Evolutionary conservation across 2,329 filamentous ascomycete species (phyloP).

Genomic region (Colletotrichum orbiculare): DNA sequence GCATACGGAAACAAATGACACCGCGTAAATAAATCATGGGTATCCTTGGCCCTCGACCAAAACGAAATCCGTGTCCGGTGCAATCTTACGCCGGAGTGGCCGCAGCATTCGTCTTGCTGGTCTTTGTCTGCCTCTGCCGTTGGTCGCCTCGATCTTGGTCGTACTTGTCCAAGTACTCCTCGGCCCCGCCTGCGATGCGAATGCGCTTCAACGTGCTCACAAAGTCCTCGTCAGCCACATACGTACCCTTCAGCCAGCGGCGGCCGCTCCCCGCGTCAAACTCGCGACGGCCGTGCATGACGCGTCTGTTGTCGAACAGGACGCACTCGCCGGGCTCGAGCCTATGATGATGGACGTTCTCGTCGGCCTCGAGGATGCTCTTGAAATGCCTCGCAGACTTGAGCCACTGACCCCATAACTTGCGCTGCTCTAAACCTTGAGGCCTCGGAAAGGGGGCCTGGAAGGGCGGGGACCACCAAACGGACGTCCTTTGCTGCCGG

Average conservation of each 20-base stretch:
- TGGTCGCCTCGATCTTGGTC: too few species aligned
- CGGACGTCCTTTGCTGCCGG: slow-evolving; percentile 39
- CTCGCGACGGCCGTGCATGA: slow-evolving; percentile 83
- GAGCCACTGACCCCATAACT: slow-evolving; percentile 53
- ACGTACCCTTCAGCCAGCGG: slow-evolving; percentile 87
- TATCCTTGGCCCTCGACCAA: too few species aligned
- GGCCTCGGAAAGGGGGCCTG: slow-evolving; percentile 65
- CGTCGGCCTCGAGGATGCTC: slow-evolving; percentile 63
- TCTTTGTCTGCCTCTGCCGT: too few species aligned
- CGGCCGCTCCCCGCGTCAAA: slow-evolving; percentile 77
- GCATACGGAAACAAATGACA: too few species aligned
- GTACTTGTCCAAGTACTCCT: too few species aligned
- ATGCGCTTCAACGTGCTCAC: slow-evolving; percentile 42
- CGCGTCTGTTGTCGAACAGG: slow-evolving; percentile 88
- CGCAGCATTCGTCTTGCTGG: too few species aligned
- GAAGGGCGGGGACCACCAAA: slow-evolving; percentile 82
- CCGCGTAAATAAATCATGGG: too few species aligned
- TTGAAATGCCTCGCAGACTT: slow-evolving; percentile 67
- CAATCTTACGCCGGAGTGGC: too few species aligned
- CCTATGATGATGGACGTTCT: slow-evolving; percentile 75
- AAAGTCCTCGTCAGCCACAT: slow-evolving; percentile 71
- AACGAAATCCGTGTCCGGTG: too few species aligned
- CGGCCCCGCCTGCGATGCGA: neutral
- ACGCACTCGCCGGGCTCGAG: slow-evolving; percentile 87
- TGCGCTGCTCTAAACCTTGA: slow-evolving; percentile 19